Evolutionary conservation across 1,139 yeast species (phyloP).

Genomic region (Zygotorulaspora mrakii): DNA sequence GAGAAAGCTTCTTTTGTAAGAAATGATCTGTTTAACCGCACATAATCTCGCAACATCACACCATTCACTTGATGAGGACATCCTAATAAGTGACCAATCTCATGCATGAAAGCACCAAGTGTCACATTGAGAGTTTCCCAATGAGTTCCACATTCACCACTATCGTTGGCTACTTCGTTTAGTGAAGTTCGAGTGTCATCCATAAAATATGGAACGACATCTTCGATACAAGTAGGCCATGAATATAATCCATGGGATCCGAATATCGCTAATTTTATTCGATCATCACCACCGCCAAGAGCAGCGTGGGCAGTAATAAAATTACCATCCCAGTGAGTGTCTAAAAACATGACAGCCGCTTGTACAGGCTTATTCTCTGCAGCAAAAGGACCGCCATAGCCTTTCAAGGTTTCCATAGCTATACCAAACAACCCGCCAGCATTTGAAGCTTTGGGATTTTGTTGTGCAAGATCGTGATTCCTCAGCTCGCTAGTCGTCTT

Average conservation of each 20-base stretch:
- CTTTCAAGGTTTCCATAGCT: slow-evolving; percentile 67
- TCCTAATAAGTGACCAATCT: slow-evolving; percentile 85
- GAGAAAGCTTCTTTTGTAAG: slow-evolving; percentile 66
- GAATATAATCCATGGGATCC: slow-evolving; percentile 91
- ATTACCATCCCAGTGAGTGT: slow-evolving; percentile 73
- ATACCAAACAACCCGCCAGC: slow-evolving; percentile 74
- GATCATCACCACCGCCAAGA: slow-evolving; percentile 78
- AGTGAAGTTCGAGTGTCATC: slow-evolving; percentile 65
- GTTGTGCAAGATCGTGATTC: slow-evolving; percentile 82
- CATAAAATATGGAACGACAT: slow-evolving; percentile 60
- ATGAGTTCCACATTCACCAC: slow-evolving; percentile 74
- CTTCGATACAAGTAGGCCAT: slow-evolving; percentile 80
- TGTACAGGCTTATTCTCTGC: slow-evolving; percentile 53
- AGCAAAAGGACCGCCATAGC: slow-evolving; percentile 53
- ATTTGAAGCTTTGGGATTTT: slow-evolving; percentile 66
- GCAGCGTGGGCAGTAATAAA: slow-evolving; percentile 89
- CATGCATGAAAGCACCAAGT: slow-evolving; percentile 93
- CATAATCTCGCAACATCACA: slow-evolving; percentile 84
- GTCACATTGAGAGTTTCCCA: slow-evolving; percentile 91
- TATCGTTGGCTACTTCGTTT: slow-evolving; percentile 81
- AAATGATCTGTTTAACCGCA: slow-evolving; percentile 75
- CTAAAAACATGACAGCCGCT: slow-evolving; percentile 82
- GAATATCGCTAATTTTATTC: slow-evolving; percentile 76
- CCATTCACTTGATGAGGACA: slow-evolving; percentile 91
- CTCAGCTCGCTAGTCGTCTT: slow-evolving; percentile 67